Base-by-base conservation (phyloP, 305 asterid species). In the Andrographis paniculata region DNA sequence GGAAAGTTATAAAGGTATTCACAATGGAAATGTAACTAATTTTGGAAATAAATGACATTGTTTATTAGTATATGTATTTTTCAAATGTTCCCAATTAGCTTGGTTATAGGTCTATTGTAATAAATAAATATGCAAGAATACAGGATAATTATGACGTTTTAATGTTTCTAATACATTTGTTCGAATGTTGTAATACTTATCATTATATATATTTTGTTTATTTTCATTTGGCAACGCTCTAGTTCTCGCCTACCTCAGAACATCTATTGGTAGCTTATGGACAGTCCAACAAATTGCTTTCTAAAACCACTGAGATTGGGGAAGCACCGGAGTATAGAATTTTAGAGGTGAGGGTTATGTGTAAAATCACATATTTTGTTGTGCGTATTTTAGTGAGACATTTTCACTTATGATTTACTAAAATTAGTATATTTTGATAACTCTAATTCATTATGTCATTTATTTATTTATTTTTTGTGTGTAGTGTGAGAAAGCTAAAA, bases 241-340 rank as follows among this genome's bases (percentile, higher is more conserved):
- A 91, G 99, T 91, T 91, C 60, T 91, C 99, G 62, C 94, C 99
- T 40, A 80, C 99, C 22, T 91, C 99, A 10, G 96, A 91, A 72
- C 96, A 91, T 73, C 68, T 91, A 45, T 71, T 91, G 62, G 89
- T 91, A 56, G 95, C 96, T 43, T 91, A 91, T 62, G 99, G 99
- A 17, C 85, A 95, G 42, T 96, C 96, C 44, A 95, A 89, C 60
- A 72, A 72, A 72, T 85, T 94, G 36, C 98, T 91, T 68, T 95
- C 86, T 37, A 91, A 77, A 63, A 91, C 94, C 57, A 88, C 83
- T 9, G 87, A 86, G 58, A 77, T 83, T 62, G 95, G 86, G 68
- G 95, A 94, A 56, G 99, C 86, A 20, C 92, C 96, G 20, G 71
- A 86, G 22, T 91, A 86, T 76, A 86, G 95, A 13, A 83, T 91